Conservation (phyloP, 2,329 filamentous ascomycete species). For the Chaetothyriales sp. region DNA sequence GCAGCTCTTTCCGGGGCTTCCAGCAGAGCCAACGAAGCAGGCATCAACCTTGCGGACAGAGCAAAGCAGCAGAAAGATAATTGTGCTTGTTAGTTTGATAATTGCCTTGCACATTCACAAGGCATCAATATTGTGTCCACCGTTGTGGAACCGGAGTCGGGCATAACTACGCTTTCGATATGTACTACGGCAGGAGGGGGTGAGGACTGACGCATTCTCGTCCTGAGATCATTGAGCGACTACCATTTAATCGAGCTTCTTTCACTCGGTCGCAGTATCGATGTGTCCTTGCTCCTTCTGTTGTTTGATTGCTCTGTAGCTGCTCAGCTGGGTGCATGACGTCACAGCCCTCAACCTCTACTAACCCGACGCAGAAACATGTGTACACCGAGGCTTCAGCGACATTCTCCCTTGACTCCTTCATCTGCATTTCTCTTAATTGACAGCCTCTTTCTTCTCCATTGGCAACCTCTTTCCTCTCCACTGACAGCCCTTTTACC, state of each 20-base stretch:
- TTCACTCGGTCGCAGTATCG: too few species aligned
- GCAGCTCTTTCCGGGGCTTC: constrained; percentile 40
- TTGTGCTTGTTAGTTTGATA: constrained; percentile 58
- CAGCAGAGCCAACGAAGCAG: constrained; percentile 37
- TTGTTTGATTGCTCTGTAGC: too few species aligned
- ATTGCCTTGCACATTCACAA: not conserved
- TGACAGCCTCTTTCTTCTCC: not conserved
- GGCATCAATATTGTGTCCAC: too few species aligned
- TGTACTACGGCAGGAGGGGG: not conserved
- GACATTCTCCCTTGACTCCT: not conserved
- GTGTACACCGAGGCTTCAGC: not conserved
- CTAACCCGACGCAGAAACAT: not conserved
- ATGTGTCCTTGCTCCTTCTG: too few species aligned
- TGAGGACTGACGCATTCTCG: not conserved
- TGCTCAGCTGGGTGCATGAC: not conserved
- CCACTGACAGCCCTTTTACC: not conserved
- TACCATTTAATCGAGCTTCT: not conserved
- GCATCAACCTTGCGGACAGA: constrained; percentile 69
- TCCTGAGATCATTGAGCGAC: not conserved
- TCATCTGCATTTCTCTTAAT: not conserved
- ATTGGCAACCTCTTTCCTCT: not conserved
- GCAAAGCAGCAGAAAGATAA: constrained; percentile 69
- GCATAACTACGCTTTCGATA: not conserved
- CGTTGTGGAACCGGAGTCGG: not conserved
- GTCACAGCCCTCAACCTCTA: not conserved